Conservation (phyloP, 345 rosid species). For the Noccaea caerulescens region DNA sequence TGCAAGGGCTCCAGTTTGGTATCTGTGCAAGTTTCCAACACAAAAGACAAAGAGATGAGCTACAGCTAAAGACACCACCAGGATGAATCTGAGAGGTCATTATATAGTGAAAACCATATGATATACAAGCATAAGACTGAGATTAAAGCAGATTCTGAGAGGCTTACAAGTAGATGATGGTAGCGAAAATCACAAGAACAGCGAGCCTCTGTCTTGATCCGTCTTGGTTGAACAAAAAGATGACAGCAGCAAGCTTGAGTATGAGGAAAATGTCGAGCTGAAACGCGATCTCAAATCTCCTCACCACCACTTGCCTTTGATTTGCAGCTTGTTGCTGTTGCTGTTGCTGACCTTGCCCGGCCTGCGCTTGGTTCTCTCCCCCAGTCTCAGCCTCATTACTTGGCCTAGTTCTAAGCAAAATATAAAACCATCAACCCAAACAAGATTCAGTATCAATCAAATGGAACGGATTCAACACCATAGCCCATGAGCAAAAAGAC, state of each 20-base stretch:
- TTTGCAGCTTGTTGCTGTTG: conserved; percentile 72
- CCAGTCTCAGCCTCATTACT: conserved; percentile 34
- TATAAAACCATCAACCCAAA: conserved; percentile 7
- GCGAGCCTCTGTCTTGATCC: conserved; percentile 93
- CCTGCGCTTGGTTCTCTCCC: conserved; percentile 45
- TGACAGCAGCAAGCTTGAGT: conserved; percentile 88
- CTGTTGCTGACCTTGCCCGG: conserved; percentile 62
- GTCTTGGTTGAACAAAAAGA: conserved; percentile 96
- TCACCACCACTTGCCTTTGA: conserved; percentile 73
- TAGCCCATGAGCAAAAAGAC: neutral
- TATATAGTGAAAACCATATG: neutral
- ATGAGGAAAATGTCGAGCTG: conserved; percentile 90
- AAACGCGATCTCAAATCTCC: conserved; percentile 93
- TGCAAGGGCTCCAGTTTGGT: conserved; percentile 96
- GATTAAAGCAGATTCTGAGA: conserved; percentile 1
- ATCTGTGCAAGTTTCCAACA: conserved; percentile 51
- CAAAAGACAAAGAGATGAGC: conserved; percentile 1
- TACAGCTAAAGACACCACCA: neutral
- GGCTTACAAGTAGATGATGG: conserved; percentile 86
- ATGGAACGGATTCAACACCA: neutral
- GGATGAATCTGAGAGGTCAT: neutral
- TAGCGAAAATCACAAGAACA: conserved; percentile 84
- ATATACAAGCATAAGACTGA: neutral
- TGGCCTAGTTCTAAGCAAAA: conserved; percentile 40
- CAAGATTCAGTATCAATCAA: neutral